Evolutionary conservation across 2,329 filamentous ascomycete genomes (phyloP), one percentile per base, ranked within the genome.

Genomic region (Fusarium hainanense): DNA sequence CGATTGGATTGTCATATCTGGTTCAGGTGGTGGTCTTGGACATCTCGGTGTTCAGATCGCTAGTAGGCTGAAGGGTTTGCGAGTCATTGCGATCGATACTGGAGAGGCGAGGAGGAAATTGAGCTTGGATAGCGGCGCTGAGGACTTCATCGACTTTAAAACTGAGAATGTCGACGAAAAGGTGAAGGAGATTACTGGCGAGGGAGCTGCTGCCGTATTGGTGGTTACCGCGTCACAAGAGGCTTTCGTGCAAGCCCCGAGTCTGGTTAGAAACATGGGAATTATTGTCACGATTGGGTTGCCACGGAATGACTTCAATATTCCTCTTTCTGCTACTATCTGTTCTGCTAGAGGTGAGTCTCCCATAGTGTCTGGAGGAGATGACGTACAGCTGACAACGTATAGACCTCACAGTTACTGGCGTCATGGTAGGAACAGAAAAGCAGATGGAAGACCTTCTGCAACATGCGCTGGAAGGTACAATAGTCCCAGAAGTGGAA

Each of bases 1-100:
- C 0, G 77, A 77, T 1, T 80, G 78, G 78, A 65, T 79, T 9
- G 73, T 79, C 1, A 54, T 80, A 1, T 73, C 70, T 9, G 78
- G 78, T 0, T 71, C 78, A 0, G 78, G 78, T 0, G 78, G 78
- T 1, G 78, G 78, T 0, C 67, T 80, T 7, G 78, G 78, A 0
- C 78, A 80, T 20, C 23, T 80, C 0, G 78, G 78, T 2, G 72
- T 80, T 1, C 78, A 80, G 27, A 77, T 79, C 5, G 74, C 78
- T 0, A 66, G 54, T 8, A 63, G 58, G 3, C 8, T 77, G 1
- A 67, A 59, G 4, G 63, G 61, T 0, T 66, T 69, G 8, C 64
- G 73, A 1, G 74, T 78, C 0, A 76, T 80, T 3, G 78, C 74
- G 0, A 54, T 80, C 0, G 78, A 80, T n/a, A 56, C 69, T 0